phyloP scores from a whole-genome alignment of 768 basidiomycete genomes.

The Flagelloscypha sp. region DNA sequence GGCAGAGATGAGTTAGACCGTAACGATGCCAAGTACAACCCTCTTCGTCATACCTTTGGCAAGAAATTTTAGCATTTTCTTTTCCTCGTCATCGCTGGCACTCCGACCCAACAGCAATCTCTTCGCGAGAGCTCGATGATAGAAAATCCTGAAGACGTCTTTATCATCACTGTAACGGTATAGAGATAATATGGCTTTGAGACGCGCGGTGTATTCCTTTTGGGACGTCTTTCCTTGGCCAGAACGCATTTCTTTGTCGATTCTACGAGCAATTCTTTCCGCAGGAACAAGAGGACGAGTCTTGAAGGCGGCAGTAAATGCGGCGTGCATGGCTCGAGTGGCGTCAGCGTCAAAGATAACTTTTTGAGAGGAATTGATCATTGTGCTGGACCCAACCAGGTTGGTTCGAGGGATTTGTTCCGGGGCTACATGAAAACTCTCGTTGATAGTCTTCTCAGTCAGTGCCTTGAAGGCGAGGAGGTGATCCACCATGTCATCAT shows the following conservation, averaged over 20 bases:
- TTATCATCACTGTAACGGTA: conserved; percentile 89
- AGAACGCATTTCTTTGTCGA: conserved; percentile 80
- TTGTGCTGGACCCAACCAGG: conserved; percentile 10
- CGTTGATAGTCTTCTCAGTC: conserved; percentile 39
- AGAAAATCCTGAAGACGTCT: conserved; percentile 91
- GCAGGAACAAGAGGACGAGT: conserved; percentile 70
- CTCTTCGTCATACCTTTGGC: conserved; percentile 70
- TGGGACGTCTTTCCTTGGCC: conserved; percentile 71
- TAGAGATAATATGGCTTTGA: conserved; percentile 62
- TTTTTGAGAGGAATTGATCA: conserved; percentile 24
- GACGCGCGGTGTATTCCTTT: conserved; percentile 46
- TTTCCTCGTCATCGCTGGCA: conserved; percentile 84
- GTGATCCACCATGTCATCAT: conserved; percentile 71
- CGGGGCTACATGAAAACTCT: conserved; percentile 16
- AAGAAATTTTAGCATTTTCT: conserved; percentile 74
- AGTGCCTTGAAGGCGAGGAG: conserved; percentile 62
- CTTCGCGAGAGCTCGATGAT: conserved; percentile 83
- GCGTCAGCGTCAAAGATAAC: conserved; percentile 46
- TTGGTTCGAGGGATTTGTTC: conserved; percentile 7
- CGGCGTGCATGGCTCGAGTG: conserved; percentile 58
- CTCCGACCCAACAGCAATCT: conserved; percentile 76
- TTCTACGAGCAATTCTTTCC: conserved; percentile 86
- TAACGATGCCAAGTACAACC: conserved; percentile 5
- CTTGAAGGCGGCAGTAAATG: conserved; percentile 69
- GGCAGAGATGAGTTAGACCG: conserved; percentile 3